Evolutionary conservation across 805 yeast genomes (phyloP).

Genomic region (Saccharomycopsis sp.): DNA sequence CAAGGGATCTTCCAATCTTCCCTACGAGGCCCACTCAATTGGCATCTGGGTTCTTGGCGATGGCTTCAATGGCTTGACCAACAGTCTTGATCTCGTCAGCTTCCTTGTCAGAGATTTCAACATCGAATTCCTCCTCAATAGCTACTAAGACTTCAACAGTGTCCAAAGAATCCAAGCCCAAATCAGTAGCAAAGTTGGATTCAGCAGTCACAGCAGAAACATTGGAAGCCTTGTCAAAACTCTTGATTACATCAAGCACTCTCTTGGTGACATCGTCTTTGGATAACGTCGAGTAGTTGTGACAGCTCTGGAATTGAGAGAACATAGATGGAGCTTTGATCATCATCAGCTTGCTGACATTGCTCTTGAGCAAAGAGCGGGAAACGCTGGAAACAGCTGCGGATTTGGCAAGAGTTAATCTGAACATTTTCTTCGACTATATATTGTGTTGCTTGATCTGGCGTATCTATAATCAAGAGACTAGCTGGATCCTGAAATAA

Average conservation of each 20-base stretch:
- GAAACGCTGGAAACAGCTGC: slow-evolving; percentile 5
- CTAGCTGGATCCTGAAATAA: no score
- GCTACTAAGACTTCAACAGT: slow-evolving; percentile 69
- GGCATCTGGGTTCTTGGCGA: slow-evolving; percentile 51
- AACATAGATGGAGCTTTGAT: background rate
- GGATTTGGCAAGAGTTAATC: slow-evolving; percentile 11
- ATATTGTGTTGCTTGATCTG: no score
- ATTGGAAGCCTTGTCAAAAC: slow-evolving; percentile 42
- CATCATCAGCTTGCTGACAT: background rate
- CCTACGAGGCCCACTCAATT: slow-evolving; percentile 1
- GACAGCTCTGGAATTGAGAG: slow-evolving; percentile 1
- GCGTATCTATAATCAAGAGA: no score
- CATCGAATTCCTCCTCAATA: slow-evolving; percentile 59
- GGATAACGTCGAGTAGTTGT: slow-evolving; percentile 16
- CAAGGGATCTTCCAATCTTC: background rate
- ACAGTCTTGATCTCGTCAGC: slow-evolving; percentile 85
- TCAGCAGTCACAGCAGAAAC: slow-evolving; percentile 29
- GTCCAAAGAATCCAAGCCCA: slow-evolving; percentile 67
- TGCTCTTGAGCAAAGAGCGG: slow-evolving; percentile 1
- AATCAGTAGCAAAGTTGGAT: slow-evolving; percentile 55
- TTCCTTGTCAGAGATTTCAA: slow-evolving; percentile 70
- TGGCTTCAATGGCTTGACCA: slow-evolving; percentile 78
- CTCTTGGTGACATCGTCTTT: slow-evolving; percentile 31
- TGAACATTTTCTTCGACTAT: slow-evolving; percentile 17
- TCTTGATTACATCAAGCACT: slow-evolving; percentile 56